Conservation (phyloP, 2,329 filamentous ascomycete genomes). For the Amylocarpus encephaloides region DNA sequence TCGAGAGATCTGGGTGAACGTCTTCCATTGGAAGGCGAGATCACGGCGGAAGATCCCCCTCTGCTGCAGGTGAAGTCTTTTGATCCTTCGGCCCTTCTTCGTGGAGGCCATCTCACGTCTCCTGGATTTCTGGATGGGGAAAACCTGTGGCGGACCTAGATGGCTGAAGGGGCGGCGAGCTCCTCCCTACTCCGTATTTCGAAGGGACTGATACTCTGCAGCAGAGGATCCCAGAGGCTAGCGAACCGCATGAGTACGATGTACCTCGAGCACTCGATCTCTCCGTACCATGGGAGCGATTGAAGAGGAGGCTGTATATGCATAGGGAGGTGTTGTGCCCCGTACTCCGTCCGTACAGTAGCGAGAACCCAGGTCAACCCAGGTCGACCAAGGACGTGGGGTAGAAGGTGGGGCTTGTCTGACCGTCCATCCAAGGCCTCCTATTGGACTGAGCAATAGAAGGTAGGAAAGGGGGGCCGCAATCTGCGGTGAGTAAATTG, state of each 20-base stretch:
- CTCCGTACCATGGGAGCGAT: background rate
- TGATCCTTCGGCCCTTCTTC: conserved; percentile 17
- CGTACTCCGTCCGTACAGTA: background rate
- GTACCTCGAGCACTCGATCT: conserved; percentile 10
- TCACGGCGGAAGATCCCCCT: conserved; percentile 11
- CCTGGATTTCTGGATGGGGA: background rate
- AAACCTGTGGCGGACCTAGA: conserved; percentile 12
- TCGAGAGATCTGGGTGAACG: conserved; percentile 10
- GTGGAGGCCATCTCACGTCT: background rate
- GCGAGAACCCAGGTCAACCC: background rate
- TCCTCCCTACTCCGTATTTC: too few species aligned
- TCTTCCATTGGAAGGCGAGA: conserved; percentile 16
- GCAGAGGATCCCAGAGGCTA: too few species aligned
- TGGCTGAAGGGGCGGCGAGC: conserved; percentile 20
- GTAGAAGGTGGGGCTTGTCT: conserved; percentile 1
- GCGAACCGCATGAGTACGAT: too few species aligned
- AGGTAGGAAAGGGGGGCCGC: background rate
- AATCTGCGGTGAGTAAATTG: conserved; percentile 10
- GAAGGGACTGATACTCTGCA: too few species aligned
- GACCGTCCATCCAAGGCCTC: conserved; percentile 8
- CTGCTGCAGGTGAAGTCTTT: conserved; percentile 15
- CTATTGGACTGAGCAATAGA: conserved; percentile 5
- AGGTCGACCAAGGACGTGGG: conserved; percentile 1
- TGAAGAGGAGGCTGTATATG: background rate
- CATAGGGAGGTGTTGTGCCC: background rate